Conservation (phyloP, 2,329 filamentous ascomycete species). For the Chaetomium globosum region DNA sequence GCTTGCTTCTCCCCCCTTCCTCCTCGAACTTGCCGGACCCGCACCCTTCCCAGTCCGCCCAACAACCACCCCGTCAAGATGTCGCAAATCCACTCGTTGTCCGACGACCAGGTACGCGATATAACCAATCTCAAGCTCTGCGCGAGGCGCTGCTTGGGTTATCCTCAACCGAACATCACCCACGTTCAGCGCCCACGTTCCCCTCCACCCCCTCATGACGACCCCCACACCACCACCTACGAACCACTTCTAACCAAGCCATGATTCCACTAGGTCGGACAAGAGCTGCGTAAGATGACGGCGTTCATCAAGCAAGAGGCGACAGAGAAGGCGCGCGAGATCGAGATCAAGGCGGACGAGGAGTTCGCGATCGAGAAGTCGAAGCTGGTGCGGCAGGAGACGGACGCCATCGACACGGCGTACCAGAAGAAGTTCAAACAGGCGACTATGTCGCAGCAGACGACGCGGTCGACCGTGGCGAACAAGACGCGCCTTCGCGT, state of each 20-base stretch:
- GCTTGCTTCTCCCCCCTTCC: not conserved
- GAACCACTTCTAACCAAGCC: constrained; percentile 3
- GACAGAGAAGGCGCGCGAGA: constrained; percentile 93
- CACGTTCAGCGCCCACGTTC: not conserved
- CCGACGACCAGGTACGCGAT: constrained; percentile 83
- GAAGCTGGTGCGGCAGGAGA: constrained; percentile 96
- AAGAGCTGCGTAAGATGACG: constrained; percentile 99
- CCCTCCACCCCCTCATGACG: not conserved
- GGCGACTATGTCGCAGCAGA: constrained; percentile 97
- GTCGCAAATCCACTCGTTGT: constrained; percentile 92
- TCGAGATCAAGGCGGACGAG: constrained; percentile 97
- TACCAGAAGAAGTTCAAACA: constrained; percentile 99
- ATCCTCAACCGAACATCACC: not conserved
- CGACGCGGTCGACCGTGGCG: constrained; percentile 90
- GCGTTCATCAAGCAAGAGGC: constrained; percentile 99
- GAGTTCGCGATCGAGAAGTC: constrained; percentile 99
- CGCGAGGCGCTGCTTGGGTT: not conserved
- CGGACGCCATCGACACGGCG: constrained; percentile 81
- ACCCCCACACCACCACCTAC: not conserved
- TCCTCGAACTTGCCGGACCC: not conserved
- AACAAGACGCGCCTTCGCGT: constrained; percentile 95
- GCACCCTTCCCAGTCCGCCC: constrained; percentile 1
- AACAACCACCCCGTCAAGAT: constrained; percentile 59
- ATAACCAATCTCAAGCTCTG: not conserved
- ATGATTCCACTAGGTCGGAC: constrained; percentile 70